These are phyloP conservation scores for Saccharomycopsis sp. DNA, from an alignment of 805 yeast species.

Conservation along the genomic window DNA sequence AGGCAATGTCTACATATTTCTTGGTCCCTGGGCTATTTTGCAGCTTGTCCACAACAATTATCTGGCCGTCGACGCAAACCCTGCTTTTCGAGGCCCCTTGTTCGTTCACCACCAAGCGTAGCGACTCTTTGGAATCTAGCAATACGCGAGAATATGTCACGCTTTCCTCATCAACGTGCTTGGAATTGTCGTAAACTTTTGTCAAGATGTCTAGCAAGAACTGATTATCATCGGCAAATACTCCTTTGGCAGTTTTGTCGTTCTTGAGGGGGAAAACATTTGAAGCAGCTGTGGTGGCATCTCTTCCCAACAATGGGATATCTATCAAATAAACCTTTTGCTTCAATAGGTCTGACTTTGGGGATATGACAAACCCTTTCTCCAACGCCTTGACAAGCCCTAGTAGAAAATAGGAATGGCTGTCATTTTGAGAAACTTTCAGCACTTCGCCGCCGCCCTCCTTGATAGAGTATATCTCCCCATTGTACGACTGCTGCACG, in stretches of 20 bases:
- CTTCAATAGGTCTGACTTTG: conserved; percentile 25
- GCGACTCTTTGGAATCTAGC: conserved; percentile 9
- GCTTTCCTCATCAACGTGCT: conserved; percentile 39
- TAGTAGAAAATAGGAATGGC: conserved; percentile 51
- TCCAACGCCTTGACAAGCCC: conserved; percentile 52
- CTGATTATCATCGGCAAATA: conserved; percentile 14
- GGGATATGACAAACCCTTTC: conserved; percentile 53
- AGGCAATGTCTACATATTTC: conserved; percentile 5
- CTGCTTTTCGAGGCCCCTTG: conserved; percentile 29
- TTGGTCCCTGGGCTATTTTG: neutral
- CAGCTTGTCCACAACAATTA: conserved; percentile 24
- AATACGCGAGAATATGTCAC: conserved; percentile 23
- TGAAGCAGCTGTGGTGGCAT: too few relatives aligned
- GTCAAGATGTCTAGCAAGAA: conserved; percentile 37
- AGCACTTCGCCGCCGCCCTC: conserved; percentile 19
- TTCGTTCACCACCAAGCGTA: conserved; percentile 27
- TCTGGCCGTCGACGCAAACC: conserved; percentile 63
- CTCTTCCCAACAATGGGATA: conserved; percentile 14
- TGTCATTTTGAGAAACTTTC: neutral
- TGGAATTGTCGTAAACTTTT: conserved; percentile 48
- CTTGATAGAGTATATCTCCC: conserved; percentile 27
- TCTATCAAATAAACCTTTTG: conserved; percentile 9
- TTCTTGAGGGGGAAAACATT: neutral
- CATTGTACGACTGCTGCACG: conserved; percentile 42
- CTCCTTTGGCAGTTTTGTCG: conserved; percentile 27